These are phyloP conservation scores for Penicillium frequentans DNA, from an alignment of 2,329 filamentous ascomycete genomes.

Conservation along the genomic window DNA sequence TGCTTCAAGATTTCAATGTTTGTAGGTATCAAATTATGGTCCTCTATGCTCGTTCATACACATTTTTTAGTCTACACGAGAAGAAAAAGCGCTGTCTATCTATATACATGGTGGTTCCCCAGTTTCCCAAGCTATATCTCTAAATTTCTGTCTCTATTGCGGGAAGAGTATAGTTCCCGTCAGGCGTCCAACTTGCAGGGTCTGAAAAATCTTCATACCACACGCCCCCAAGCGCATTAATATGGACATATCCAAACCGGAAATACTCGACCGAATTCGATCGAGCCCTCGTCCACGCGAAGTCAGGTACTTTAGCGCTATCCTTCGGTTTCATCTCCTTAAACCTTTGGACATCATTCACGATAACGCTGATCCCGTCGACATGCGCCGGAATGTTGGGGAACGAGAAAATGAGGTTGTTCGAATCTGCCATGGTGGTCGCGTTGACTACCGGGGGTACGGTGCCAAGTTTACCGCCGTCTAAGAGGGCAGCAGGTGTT, in stretches of 20 bases:
- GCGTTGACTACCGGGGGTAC: conserved; percentile 31
- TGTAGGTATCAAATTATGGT: too few species aligned
- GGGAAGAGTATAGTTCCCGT: conserved; percentile 11
- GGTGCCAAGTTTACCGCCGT: conserved; percentile 36
- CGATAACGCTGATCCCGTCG: conserved; percentile 59
- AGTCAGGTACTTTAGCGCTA: conserved; percentile 21
- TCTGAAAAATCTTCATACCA: conserved; percentile 44
- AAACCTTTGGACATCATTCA: conserved; percentile 63
- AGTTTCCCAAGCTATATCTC: background rate
- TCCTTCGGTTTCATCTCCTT: conserved; percentile 50
- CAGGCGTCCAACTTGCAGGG: conserved; percentile 29
- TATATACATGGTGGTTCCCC: background rate
- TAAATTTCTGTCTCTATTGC: background rate
- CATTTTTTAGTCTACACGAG: background rate
- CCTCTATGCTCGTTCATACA: background rate
- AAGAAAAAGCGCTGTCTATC: background rate
- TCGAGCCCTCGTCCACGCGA: conserved; percentile 35
- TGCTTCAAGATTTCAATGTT: too few species aligned
- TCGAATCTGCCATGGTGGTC: conserved; percentile 17
- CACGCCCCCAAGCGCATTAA: conserved; percentile 35
- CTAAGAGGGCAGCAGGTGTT: conserved; percentile 52
- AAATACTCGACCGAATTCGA: conserved; percentile 40
- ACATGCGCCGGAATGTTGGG: conserved; percentile 28
- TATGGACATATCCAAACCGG: conserved; percentile 44
- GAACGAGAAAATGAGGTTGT: conserved; percentile 39